Conservation (phyloP, 2,329 filamentous ascomycete species). For the Achaetomium macrosporum region DNA sequence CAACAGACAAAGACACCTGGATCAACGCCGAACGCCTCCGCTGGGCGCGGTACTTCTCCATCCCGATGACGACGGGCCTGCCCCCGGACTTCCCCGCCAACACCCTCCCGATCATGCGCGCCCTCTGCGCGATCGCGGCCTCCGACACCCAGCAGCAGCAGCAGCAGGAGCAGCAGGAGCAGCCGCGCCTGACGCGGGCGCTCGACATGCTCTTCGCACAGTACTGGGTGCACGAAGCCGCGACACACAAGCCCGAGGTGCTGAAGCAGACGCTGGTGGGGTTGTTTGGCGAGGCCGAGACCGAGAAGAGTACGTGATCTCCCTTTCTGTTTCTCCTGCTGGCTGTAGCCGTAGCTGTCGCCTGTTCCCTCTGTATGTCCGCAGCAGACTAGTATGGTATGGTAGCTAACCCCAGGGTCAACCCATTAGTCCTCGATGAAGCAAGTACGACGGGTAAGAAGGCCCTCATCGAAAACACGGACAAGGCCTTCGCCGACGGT, state of each 20-base stretch:
- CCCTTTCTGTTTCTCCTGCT: not conserved
- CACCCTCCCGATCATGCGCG: slow-evolving; percentile 33
- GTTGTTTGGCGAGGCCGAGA: slow-evolving; percentile 25
- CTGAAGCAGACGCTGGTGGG: slow-evolving; percentile 26
- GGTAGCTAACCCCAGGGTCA: not conserved
- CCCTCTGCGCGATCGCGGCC: slow-evolving; percentile 27
- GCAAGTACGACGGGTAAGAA: slow-evolving; percentile 29
- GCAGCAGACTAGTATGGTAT: no score
- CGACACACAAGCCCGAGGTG: slow-evolving; percentile 27
- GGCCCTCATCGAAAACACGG: slow-evolving; percentile 31
- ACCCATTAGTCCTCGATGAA: slow-evolving; percentile 25
- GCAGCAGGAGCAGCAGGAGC: slow-evolving; percentile 5
- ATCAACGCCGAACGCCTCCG: slow-evolving; percentile 31
- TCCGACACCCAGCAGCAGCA: slow-evolving; percentile 11
- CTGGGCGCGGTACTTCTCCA: slow-evolving; percentile 31
- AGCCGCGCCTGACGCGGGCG: slow-evolving; percentile 23
- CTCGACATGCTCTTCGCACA: slow-evolving; percentile 31
- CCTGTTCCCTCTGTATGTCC: no score
- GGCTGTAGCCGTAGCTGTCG: no score
- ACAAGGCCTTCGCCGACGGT: slow-evolving; percentile 31
- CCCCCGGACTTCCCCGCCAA: slow-evolving; percentile 34
- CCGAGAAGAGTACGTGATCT: slow-evolving; percentile 21
- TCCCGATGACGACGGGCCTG: slow-evolving; percentile 30
- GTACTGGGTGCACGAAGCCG: slow-evolving; percentile 30
- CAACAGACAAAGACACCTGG: slow-evolving; percentile 36